phyloP scores from a whole-genome alignment of 2,329 filamentous ascomycete species.

The Chaetomium strumarium region DNA sequence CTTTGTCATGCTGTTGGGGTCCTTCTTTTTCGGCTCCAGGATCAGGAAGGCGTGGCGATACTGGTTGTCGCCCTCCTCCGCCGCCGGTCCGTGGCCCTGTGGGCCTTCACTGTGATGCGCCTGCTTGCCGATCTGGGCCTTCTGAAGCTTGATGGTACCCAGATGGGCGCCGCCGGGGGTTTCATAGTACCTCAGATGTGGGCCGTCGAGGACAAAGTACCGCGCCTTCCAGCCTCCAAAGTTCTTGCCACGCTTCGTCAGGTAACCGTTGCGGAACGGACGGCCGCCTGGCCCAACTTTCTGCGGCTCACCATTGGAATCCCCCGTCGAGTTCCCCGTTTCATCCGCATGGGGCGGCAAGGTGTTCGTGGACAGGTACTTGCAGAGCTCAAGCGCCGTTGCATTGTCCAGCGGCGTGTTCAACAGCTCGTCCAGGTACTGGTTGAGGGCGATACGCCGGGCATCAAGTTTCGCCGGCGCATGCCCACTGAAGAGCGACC shows the following conservation, averaged over 20 bases:
- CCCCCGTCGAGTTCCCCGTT: slow-evolving; percentile 33
- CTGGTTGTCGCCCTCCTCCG: slow-evolving; percentile 82
- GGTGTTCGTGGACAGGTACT: slow-evolving; percentile 69
- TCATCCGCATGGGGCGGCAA: slow-evolving; percentile 59
- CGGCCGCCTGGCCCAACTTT: slow-evolving; percentile 57
- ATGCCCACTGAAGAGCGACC: slow-evolving; percentile 82
- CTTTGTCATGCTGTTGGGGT: slow-evolving; percentile 78
- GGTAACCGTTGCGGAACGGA: slow-evolving; percentile 76
- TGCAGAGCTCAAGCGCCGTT: slow-evolving; percentile 76
- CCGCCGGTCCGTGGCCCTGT: slow-evolving; percentile 46
- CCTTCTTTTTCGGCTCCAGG: slow-evolving; percentile 92
- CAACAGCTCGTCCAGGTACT: slow-evolving; percentile 79
- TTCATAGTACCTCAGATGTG: slow-evolving; percentile 82
- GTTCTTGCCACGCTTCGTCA: slow-evolving; percentile 96
- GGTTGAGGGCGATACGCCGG: slow-evolving; percentile 70
- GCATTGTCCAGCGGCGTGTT: slow-evolving; percentile 74
- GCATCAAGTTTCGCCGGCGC: slow-evolving; percentile 91
- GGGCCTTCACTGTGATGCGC: slow-evolving; percentile 61
- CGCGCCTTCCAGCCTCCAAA: slow-evolving; percentile 97
- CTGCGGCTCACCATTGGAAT: slow-evolving; percentile 33
- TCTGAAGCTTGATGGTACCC: slow-evolving; percentile 85
- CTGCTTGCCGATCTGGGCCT: slow-evolving; percentile 92
- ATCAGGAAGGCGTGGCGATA: slow-evolving; percentile 96
- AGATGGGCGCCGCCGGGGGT: slow-evolving; percentile 83
- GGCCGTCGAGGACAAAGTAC: slow-evolving; percentile 56